These are phyloP conservation scores for Litchi chinensis DNA, from an alignment of 345 rosid species.

Conservation along the genomic window DNA sequence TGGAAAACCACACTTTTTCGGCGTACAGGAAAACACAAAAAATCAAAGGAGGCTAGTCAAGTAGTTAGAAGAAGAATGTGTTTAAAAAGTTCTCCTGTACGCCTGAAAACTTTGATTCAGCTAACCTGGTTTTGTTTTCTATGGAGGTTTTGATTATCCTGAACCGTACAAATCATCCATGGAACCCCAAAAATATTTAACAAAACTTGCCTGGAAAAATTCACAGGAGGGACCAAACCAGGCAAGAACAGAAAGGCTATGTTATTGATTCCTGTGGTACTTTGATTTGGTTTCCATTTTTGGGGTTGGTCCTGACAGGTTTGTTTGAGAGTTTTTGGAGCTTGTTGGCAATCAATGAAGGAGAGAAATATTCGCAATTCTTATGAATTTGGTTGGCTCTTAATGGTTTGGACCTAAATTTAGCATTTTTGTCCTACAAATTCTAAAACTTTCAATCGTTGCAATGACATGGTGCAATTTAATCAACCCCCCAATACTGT, in stretches of 20 bases:
- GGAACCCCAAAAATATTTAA: conserved; percentile 13
- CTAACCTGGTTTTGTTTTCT: background rate
- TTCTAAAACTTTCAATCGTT: background rate
- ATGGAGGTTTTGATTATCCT: background rate
- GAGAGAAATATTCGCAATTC: conserved; percentile 26
- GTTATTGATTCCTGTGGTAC: conserved; percentile 7
- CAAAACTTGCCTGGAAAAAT: conserved; percentile 26
- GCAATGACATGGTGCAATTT: background rate
- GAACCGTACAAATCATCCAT: conserved; percentile 23
- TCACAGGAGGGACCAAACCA: conserved; percentile 42
- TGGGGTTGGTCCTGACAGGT: conserved; percentile 18
- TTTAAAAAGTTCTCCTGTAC: conserved; percentile 31
- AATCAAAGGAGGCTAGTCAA: background rate
- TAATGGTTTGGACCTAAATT: conserved; percentile 10
- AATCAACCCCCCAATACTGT: background rate
- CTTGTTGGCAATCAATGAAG: conserved; percentile 31
- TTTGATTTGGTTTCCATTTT: conserved; percentile 30
- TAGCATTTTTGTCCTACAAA: conserved; percentile 10
- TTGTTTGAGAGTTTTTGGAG: conserved; percentile 15
- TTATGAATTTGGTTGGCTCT: conserved; percentile 7
- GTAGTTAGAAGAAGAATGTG: background rate
- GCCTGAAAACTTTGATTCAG: conserved; percentile 4
- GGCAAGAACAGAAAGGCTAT: conserved; percentile 39
- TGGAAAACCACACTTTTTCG: background rate
- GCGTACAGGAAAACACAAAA: conserved; percentile 35